These are phyloP conservation scores for Nitzschia putrida DNA, from an alignment of 108 stramenopile species.

Conservation along the genomic window DNA sequence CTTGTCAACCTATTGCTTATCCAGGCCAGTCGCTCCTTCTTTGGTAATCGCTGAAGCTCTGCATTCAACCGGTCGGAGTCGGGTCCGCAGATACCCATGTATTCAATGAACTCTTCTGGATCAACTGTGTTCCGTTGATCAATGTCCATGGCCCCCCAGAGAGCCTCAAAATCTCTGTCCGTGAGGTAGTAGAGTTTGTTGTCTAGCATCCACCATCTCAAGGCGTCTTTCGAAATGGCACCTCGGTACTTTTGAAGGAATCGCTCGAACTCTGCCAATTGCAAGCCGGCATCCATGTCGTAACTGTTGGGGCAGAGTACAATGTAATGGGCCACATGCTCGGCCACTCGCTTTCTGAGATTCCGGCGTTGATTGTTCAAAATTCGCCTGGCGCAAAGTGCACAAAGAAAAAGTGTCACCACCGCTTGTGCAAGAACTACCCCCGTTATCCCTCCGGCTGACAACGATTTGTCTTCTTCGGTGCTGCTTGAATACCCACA, in stretches of 20 bases:
- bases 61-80: conserved; percentile 28
- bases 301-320: conserved; percentile 20
- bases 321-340: conserved; percentile 38
- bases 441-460: conserved; percentile 16
- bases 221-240: conserved; percentile 25
- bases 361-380: conserved; percentile 13
- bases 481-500: conserved; percentile 24
- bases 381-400: background rate
- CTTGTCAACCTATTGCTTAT: conserved; percentile 20
- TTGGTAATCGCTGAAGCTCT: conserved; percentile 15
- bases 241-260: conserved; percentile 15
- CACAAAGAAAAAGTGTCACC: background rate
- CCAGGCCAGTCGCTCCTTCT: conserved; percentile 27
- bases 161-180: conserved; percentile 38
- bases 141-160: conserved; percentile 39
- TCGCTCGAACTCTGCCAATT: conserved; percentile 31
- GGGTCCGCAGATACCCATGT: conserved; percentile 25
- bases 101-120: conserved; percentile 30
- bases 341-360: conserved; percentile 28
- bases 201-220: conserved; percentile 33
- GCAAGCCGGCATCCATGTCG: conserved; percentile 13
- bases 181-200: conserved; percentile 25
- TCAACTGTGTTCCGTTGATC: conserved; percentile 29
- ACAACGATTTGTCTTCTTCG: conserved; percentile 4
- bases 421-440: background rate